Evolutionary conservation across 441 rosid genomes (phyloP), one percentile per base, ranked within the genome.

Genomic region (Arabidopsis lyrata): DNA sequence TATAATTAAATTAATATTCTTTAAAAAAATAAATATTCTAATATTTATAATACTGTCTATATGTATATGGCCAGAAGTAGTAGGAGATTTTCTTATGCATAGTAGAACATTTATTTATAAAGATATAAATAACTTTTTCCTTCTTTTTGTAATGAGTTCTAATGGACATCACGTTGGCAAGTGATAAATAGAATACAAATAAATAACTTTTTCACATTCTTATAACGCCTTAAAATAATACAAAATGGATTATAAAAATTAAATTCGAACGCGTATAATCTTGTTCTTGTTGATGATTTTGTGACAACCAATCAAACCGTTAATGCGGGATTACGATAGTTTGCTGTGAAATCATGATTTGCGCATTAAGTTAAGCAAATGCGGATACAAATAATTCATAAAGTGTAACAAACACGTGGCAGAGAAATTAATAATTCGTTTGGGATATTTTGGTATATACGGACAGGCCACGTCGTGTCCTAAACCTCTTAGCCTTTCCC

Each of bases 401-500:
- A 50, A 0, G 34, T 5, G 8, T 15, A 31, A 20, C 5, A 73
- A 49, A 66, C 66, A 74, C 61, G 77, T 74, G 72, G 77, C 72
- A 73, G 5, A 24, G 13, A 24, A 14, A 36, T 18, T 7, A 44
- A 61, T 65, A 55, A 64, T 64, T 48, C 13, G 7, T 13, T 11
- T 12, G 49, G 24, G 49, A 73, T 73, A 64, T 47, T 15, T 65
- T 48, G 34, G 73, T n/a, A 74, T 66, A 66, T 66, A 29, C 79
- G 34, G 80, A 77, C 67, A 77, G 32, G 76, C 49, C 62, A 1
- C 72, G 61, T 11, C 80, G 76, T 64, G 76, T 70, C 67, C 31
- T 53, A 27, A 32, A 15, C 57, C 16, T 48, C 24, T 70, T 14
- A 13, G 53, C 44, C 29, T 34, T 42, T 8, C 16, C 27, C 53